Evolutionary conservation across 2,329 filamentous ascomycete species (phyloP).

Genomic region (Aspergillus novoparasiticus): DNA sequence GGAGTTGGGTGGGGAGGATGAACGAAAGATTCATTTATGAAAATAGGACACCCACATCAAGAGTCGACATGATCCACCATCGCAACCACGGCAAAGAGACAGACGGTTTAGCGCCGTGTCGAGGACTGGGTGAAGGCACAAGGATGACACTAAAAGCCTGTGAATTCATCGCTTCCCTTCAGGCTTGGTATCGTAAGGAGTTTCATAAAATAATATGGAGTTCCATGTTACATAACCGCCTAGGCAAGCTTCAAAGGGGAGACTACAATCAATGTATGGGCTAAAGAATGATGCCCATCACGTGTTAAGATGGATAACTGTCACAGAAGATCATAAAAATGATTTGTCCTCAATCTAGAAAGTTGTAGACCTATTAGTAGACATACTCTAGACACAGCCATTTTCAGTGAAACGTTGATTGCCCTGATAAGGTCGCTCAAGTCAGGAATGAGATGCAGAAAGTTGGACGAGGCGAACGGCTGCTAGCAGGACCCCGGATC

Average conservation of each 20-base stretch:
- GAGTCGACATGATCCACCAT: slow-evolving; percentile 4
- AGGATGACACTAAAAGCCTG: not conserved
- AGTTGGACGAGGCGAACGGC: slow-evolving; percentile 24
- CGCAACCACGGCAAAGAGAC: slow-evolving; percentile 3
- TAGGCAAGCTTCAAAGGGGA: not conserved
- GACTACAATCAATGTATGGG: not conserved
- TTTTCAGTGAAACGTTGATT: not conserved
- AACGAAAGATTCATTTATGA: not conserved
- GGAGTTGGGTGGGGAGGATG: not conserved
- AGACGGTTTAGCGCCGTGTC: not conserved
- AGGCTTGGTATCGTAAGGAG: not conserved
- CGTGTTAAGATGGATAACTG: not conserved
- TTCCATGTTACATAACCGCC: not conserved
- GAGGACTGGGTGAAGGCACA: slow-evolving; percentile 1
- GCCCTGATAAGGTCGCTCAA: slow-evolving; percentile 13
- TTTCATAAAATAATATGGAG: not conserved
- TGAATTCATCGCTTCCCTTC: slow-evolving; percentile 20
- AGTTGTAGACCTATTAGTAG: not conserved
- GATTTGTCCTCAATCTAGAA: not conserved
- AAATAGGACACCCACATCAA: not conserved
- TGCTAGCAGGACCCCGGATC: slow-evolving; percentile 24
- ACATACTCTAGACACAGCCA: no score
- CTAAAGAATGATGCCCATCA: not conserved
- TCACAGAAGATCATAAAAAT: not conserved
- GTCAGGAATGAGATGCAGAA: slow-evolving; percentile 19